These are phyloP conservation scores for Pugionium cornutum DNA, from an alignment of 345 rosid species.

Conservation along the genomic window DNA sequence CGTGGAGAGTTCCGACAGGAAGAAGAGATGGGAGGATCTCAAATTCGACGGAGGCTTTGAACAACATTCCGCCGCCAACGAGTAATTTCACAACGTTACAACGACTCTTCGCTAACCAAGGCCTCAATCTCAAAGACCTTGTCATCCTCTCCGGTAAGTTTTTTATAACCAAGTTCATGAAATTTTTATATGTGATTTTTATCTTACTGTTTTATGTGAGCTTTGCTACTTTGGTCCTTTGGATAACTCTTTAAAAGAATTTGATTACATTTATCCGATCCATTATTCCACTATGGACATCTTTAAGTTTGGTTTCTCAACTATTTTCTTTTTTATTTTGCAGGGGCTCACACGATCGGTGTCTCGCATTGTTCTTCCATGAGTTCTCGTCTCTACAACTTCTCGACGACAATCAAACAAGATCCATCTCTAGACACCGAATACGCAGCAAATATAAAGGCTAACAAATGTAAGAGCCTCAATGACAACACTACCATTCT, in stretches of 20 bases:
- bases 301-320: background rate
- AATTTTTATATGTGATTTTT: no score
- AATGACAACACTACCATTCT: slow-evolving; percentile 61
- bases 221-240: no score
- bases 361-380: slow-evolving; percentile 68
- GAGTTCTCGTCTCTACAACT: slow-evolving; percentile 63
- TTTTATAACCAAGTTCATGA: background rate
- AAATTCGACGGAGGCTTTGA: slow-evolving; percentile 51
- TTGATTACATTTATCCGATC: no score
- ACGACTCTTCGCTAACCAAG: slow-evolving; percentile 52
- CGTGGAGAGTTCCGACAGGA: slow-evolving; percentile 85
- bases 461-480: slow-evolving; percentile 60
- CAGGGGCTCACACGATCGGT: slow-evolving; percentile 90
- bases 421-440: slow-evolving; percentile 70
- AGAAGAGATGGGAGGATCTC: slow-evolving; percentile 78
- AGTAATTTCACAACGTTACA: slow-evolving; percentile 60
- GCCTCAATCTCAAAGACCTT: slow-evolving; percentile 68
- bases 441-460: slow-evolving; percentile 69
- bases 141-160: slow-evolving; percentile 59
- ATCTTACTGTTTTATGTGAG: no score
- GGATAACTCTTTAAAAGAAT: no score
- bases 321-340: background rate
- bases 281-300: background rate
- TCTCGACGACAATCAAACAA: slow-evolving; percentile 57
- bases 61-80: slow-evolving; percentile 59